These are phyloP conservation scores for Citeromyces siamensis DNA, from an alignment of 1,139 yeast genomes.

Conservation along the genomic window DNA sequence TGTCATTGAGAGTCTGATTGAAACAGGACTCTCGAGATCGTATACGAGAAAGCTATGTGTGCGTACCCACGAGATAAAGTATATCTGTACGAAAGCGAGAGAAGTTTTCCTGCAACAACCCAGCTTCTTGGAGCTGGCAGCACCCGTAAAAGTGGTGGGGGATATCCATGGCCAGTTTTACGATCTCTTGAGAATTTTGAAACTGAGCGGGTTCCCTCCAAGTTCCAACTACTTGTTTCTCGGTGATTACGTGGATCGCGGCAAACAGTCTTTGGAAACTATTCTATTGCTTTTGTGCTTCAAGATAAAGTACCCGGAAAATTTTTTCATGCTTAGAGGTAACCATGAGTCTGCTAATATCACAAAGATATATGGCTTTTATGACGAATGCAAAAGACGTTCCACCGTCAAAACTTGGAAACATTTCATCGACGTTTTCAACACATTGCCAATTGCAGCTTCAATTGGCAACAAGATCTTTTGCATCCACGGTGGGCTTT, in stretches of 20 bases:
- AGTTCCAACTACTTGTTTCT: conserved; percentile 80
- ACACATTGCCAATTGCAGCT: conserved; percentile 90
- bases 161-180: conserved; percentile 97
- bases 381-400: conserved; percentile 93
- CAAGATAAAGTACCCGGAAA: conserved; percentile 93
- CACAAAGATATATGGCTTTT: conserved; percentile 91
- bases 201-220: conserved; percentile 98
- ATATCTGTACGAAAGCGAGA: conserved; percentile 76
- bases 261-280: conserved; percentile 89
- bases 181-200: conserved; percentile 80
- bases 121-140: conserved; percentile 72
- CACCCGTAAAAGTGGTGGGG: conserved; percentile 96
- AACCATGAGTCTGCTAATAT: conserved; percentile 97
- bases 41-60: conserved; percentile 4
- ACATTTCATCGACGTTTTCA: conserved; percentile 84
- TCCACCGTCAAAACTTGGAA: conserved; percentile 93
- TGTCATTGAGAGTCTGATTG: conserved; percentile 40
- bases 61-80: conserved; percentile 47
- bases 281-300: conserved; percentile 76
- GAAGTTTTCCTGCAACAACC: conserved; percentile 88
- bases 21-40: conserved; percentile 22
- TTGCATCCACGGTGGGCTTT: conserved; percentile 95
- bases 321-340: conserved; percentile 84
- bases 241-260: conserved; percentile 96
- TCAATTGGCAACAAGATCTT: conserved; percentile 93